These are phyloP conservation scores for Stemphylium vesicarium DNA, from an alignment of 2,329 filamentous ascomycete genomes.

Conservation along the genomic window DNA sequence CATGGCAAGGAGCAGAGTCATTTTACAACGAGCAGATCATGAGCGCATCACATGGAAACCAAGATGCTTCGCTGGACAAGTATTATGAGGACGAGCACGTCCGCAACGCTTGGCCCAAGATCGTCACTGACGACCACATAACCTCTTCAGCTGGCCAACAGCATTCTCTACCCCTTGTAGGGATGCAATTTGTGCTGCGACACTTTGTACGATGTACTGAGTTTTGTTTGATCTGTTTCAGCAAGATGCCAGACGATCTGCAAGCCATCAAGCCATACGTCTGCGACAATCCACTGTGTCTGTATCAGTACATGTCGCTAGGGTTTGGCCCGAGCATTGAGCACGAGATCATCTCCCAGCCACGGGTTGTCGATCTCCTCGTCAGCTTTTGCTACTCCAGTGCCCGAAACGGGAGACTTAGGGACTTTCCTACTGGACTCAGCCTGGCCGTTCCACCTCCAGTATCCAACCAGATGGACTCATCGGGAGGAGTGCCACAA, in stretches of 20 bases:
- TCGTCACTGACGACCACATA: conserved; percentile 62
- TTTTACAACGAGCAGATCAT: conserved; percentile 58
- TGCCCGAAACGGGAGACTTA: conserved; percentile 53
- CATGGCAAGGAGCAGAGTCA: conserved; percentile 72
- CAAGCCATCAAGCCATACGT: conserved; percentile 77
- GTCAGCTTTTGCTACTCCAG: conserved; percentile 79
- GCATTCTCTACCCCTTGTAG: conserved; percentile 62
- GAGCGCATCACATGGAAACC: conserved; percentile 35
- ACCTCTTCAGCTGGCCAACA: conserved; percentile 34
- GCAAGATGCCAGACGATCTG: conserved; percentile 67
- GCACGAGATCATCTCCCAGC: conserved; percentile 79
- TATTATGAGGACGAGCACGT: conserved; percentile 48
- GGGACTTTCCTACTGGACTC: conserved; percentile 64
- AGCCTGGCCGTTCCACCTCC: conserved; percentile 58
- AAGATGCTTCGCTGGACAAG: conserved; percentile 46
- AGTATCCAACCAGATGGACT: conserved; percentile 24
- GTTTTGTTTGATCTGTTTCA: conserved; percentile 86
- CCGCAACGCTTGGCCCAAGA: conserved; percentile 48
- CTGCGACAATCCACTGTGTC: conserved; percentile 75
- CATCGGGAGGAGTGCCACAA: conserved; percentile 4
- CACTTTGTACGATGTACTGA: conserved; percentile 82
- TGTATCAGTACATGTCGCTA: conserved; percentile 88
- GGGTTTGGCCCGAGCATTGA: conserved; percentile 86
- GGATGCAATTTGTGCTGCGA: conserved; percentile 77
- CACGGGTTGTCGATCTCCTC: conserved; percentile 83